These are phyloP conservation scores for Coprinopsis strossmayeri DNA, from an alignment of 768 basidiomycete species.

Conservation along the genomic window DNA sequence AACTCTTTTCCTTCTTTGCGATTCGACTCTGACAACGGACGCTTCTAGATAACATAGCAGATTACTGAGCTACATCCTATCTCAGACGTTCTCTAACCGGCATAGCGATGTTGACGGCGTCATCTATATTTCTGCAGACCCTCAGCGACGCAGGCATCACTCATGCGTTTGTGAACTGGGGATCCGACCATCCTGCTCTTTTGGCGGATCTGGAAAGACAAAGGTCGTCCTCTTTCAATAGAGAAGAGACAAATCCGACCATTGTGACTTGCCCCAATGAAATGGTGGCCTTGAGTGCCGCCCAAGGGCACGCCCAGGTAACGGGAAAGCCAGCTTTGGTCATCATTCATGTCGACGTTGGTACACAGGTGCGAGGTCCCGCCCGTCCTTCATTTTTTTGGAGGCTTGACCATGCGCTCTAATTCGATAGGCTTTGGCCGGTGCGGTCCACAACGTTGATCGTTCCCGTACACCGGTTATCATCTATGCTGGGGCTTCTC, in stretches of 20 bases:
- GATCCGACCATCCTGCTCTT: conserved; percentile 67
- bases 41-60: no score
- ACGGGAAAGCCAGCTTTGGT: conserved; percentile 64
- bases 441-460: conserved; percentile 69
- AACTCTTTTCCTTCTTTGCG: no score
- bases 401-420: not conserved
- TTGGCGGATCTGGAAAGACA: conserved; percentile 64
- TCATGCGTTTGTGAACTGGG: conserved; percentile 72
- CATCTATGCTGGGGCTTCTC: conserved; percentile 68
- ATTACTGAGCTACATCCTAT: no score
- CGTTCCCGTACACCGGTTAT: conserved; percentile 53
- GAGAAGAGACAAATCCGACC: conserved; percentile 29
- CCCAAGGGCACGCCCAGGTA: conserved; percentile 64
- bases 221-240: conserved; percentile 21
- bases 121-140: conserved; percentile 54
- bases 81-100: not conserved
- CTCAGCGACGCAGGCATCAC: conserved; percentile 54
- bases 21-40: no score
- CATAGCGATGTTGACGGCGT: conserved; percentile 43
- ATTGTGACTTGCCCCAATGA: conserved; percentile 71
- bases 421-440: conserved; percentile 49
- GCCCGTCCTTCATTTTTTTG: not conserved
- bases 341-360: conserved; percentile 70
- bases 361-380: conserved; percentile 44
- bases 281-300: conserved; percentile 68